Conservation (phyloP, 2,329 filamentous ascomycete genomes). For the Penicillium sp. region DNA sequence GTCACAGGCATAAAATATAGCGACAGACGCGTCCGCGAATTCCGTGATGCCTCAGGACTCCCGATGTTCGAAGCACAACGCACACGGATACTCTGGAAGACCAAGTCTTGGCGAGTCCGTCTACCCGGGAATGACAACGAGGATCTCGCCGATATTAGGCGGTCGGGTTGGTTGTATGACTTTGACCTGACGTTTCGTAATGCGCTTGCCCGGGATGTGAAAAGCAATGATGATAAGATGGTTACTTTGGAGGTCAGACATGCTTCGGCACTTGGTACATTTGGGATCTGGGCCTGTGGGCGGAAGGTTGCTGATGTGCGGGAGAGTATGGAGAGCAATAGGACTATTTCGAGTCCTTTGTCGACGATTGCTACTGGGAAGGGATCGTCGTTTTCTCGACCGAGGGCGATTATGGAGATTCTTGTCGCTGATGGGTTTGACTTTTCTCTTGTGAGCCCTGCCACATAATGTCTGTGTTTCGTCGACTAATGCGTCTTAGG, state of each 20-base stretch:
- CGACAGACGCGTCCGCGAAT: conserved; percentile 25
- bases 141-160: conserved; percentile 15
- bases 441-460: conserved; percentile 8
- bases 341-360: neutral
- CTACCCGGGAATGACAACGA: conserved; percentile 22
- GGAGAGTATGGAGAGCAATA: conserved; percentile 13
- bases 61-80: conserved; percentile 29
- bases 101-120: conserved; percentile 20
- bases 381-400: neutral
- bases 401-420: conserved; percentile 8
- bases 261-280: neutral
- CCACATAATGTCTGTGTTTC: neutral
- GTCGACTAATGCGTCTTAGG: neutral
- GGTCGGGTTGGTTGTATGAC: conserved; percentile 1
- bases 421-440: conserved; percentile 15
- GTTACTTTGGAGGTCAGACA: conserved; percentile 15
- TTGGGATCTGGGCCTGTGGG: conserved; percentile 1
- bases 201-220: conserved; percentile 16
- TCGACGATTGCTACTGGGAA: neutral
- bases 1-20: conserved; percentile 27
- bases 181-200: conserved; percentile 28
- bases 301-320: conserved; percentile 14
- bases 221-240: conserved; percentile 17
- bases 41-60: conserved; percentile 29
- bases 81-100: neutral